Evolutionary conservation across 306 rosid genomes (phyloP), one percentile per base, ranked within the genome.

Genomic region (Mucuna pruriens): DNA sequence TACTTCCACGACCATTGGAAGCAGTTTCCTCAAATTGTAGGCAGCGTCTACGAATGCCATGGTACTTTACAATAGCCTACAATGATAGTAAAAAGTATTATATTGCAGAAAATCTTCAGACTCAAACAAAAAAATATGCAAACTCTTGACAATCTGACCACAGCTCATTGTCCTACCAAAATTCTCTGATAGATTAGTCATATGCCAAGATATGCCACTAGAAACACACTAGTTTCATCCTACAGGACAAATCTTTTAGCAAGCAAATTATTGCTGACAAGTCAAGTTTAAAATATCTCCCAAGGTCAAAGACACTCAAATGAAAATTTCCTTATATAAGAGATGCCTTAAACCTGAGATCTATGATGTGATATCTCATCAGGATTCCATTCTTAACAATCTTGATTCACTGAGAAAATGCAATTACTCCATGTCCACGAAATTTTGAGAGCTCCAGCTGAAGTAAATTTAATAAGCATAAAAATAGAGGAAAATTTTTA

Each of bases 11-110:
- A 74, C 75, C 64, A 85, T 16, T 22, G 62, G 74, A 62, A 67
- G 82, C 13, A 49, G 82, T 86, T 82, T 85, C 94, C 81, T 75
- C 94, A 76, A 85, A 89, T 71, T 86, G 90, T 78, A 91, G 91
- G 84, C 89, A 84, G 49, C 91, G 92, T 82, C 90, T 83, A 69
- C 63, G 89, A 76, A 80, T 44, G 60, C 86, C 91, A 75, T 69
- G 83, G 38, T 83, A 69, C 77, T 80, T 87, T 80, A 77, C 69
- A 63, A 63, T 39, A 67, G 61, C 90, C 97, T 88, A 31, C 86
- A 82, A 42, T 66, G 78, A 84, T 61, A 20, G 44, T 36, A 62
- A 34, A 45, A 64, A 54, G 80, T 66, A 85, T 17, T 61, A 85
- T 33, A 67, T 67, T 46, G 73, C 52, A 73, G 64, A 75, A 78